These are phyloP conservation scores for Macrocybe gigantea DNA, from an alignment of 768 basidiomycete genomes.

Conservation along the genomic window DNA sequence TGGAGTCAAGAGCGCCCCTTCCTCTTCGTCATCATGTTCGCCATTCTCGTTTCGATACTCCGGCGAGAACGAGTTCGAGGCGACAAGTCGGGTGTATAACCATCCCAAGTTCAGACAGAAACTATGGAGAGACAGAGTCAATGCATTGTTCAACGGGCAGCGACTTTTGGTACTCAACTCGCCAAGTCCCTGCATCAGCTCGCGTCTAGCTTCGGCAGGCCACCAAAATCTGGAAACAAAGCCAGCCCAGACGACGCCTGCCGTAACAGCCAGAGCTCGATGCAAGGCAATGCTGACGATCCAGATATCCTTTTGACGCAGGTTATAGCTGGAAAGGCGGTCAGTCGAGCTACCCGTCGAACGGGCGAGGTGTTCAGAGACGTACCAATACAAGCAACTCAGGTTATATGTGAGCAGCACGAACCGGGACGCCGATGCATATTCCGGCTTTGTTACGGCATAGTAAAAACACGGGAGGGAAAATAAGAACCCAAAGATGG, in stretches of 20 bases:
- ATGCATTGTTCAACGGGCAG: not conserved
- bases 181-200: constrained; percentile 78
- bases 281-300: constrained; percentile 68
- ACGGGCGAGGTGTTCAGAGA: constrained; percentile 2
- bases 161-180: constrained; percentile 47
- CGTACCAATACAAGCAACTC: constrained; percentile 68
- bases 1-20: constrained; percentile 21
- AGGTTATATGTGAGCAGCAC: constrained; percentile 87
- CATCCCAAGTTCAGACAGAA: constrained; percentile 93
- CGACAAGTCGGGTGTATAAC: constrained; percentile 89
- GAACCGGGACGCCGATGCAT: constrained; percentile 72
- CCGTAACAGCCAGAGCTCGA: constrained; percentile 75
- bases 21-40: constrained; percentile 20
- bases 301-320: constrained; percentile 54
- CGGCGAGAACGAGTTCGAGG: constrained; percentile 73
- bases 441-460: constrained; percentile 73
- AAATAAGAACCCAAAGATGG: constrained; percentile 82
- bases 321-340: constrained; percentile 59
- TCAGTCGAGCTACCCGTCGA: not conserved
- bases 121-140: constrained; percentile 30
- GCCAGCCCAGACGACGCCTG: constrained; percentile 86
- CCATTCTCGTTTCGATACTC: constrained; percentile 28
- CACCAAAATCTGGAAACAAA: constrained; percentile 90
- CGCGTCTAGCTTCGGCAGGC: constrained; percentile 90
- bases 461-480: constrained; percentile 94